A percentile compares a stretch with the other conserved stretches of the same genome.
Evolutionary conservation across 2,329 filamentous ascomycete species (phyloP).

Genomic region (Penicillium paneum): DNA sequence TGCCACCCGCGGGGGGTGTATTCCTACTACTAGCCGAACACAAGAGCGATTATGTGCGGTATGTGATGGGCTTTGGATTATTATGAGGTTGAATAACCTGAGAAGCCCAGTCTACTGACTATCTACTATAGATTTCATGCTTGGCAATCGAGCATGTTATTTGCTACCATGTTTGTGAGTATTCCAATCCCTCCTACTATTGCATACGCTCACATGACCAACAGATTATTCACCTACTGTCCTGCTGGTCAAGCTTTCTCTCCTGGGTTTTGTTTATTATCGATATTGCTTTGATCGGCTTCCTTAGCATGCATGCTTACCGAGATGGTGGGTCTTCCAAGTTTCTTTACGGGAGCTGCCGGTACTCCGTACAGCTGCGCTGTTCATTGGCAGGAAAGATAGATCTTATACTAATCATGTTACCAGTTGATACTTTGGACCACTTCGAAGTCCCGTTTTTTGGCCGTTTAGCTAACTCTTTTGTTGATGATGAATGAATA

Average conservation of each 20-base stretch:
- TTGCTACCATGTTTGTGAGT: conserved; percentile 63
- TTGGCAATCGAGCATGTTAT: conserved; percentile 86
- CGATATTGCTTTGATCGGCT: conserved; percentile 73
- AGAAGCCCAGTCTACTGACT: neutral
- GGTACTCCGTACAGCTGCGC: neutral
- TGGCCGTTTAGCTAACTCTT: conserved; percentile 78
- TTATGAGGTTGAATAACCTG: neutral
- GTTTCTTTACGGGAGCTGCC: neutral
- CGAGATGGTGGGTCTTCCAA: conserved; percentile 63
- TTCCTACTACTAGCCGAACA: conserved; percentile 81
- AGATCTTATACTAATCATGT: neutral
- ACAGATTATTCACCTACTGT: conserved; percentile 76
- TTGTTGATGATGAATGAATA: conserved; percentile 77
- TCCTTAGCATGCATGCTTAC: conserved; percentile 76
- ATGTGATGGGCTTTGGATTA: conserved; percentile 20
- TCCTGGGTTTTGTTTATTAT: conserved; percentile 77
- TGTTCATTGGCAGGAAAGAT: neutral
- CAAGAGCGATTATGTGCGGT: conserved; percentile 96
- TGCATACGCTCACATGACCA: conserved; percentile 6
- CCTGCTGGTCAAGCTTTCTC: conserved; percentile 79
- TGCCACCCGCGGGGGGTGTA: conserved; percentile 83
- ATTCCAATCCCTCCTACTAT: neutral
- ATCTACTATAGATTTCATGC: conserved; percentile 72
- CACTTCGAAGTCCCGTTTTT: conserved; percentile 85
- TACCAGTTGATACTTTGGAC: conserved; percentile 58